Evolutionary conservation across 2,329 filamentous ascomycete species (phyloP).

Genomic region (Aureobasidium lini): DNA sequence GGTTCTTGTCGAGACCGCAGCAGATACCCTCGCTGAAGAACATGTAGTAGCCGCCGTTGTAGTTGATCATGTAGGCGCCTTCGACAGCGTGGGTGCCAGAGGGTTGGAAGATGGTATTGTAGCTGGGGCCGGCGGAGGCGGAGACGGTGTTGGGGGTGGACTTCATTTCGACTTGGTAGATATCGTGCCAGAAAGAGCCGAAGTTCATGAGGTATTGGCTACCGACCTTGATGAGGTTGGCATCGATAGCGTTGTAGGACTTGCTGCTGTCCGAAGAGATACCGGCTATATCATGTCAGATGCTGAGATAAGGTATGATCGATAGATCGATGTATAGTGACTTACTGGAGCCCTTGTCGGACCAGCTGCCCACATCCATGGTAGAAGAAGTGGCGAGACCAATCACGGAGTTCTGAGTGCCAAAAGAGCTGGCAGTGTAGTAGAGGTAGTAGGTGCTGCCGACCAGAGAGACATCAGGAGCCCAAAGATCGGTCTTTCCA

Average conservation of each 20-base stretch:
- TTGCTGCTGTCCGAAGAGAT: slow-evolving; percentile 35
- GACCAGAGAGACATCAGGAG: slow-evolving; percentile 55
- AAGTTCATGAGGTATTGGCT: slow-evolving; percentile 50
- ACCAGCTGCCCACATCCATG: slow-evolving; percentile 51
- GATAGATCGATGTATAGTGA: background rate
- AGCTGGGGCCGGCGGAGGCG: slow-evolving; percentile 26
- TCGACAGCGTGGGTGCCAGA: slow-evolving; percentile 48
- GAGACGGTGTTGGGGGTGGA: slow-evolving; percentile 20
- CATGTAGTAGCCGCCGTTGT: slow-evolving; percentile 54
- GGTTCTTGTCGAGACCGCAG: slow-evolving; percentile 49
- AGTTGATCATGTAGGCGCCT: slow-evolving; percentile 49
- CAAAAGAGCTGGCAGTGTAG: slow-evolving; percentile 58
- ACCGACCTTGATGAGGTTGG: slow-evolving; percentile 34
- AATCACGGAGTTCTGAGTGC: slow-evolving; percentile 54
- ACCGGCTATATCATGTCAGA: slow-evolving; percentile 32
- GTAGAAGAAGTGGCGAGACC: slow-evolving; percentile 47
- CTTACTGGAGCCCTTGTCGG: slow-evolving; percentile 46
- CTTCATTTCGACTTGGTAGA: slow-evolving; percentile 52
- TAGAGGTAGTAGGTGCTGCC: slow-evolving; percentile 56
- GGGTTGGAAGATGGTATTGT: slow-evolving; percentile 49
- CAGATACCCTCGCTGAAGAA: slow-evolving; percentile 57
- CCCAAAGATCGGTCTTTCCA: slow-evolving; percentile 47
- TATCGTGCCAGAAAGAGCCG: slow-evolving; percentile 61
- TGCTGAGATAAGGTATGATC: background rate
- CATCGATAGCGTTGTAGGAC: slow-evolving; percentile 47